Percentiles rank a stretch among this genome's conserved stretches.
Conservation (phyloP, 345 rosid genomes). For the Litchi chinensis region DNA sequence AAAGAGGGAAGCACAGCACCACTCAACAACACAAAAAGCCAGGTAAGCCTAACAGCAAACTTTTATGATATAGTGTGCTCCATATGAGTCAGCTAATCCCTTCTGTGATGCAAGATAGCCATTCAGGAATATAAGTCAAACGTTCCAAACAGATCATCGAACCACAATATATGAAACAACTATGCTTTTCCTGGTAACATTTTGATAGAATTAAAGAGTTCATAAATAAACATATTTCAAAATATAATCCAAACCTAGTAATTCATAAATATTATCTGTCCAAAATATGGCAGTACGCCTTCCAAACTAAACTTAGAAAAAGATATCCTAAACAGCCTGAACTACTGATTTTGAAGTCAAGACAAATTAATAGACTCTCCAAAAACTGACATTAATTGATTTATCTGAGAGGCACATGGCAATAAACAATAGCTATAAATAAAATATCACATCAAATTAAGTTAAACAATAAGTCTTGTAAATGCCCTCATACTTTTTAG, state of each 20-base stretch:
- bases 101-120: background rate
- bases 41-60: background rate
- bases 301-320: background rate
- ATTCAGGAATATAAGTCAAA: background rate
- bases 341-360: background rate
- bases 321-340: background rate
- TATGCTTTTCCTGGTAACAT: background rate
- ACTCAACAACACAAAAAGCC: background rate
- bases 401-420: background rate
- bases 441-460: background rate
- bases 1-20: background rate
- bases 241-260: background rate
- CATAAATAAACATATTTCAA: background rate
- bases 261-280: background rate
- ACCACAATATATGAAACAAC: background rate
- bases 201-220: background rate
- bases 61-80: background rate
- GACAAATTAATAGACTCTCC: background rate
- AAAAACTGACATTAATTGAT: background rate
- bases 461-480: background rate
- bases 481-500: background rate
- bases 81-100: constrained; percentile 9
- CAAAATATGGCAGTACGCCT: background rate
- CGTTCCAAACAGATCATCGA: background rate
- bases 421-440: background rate